Evolutionary conservation across 2,329 filamentous ascomycete species (phyloP).

Genomic region (Colletotrichum coccodes): DNA sequence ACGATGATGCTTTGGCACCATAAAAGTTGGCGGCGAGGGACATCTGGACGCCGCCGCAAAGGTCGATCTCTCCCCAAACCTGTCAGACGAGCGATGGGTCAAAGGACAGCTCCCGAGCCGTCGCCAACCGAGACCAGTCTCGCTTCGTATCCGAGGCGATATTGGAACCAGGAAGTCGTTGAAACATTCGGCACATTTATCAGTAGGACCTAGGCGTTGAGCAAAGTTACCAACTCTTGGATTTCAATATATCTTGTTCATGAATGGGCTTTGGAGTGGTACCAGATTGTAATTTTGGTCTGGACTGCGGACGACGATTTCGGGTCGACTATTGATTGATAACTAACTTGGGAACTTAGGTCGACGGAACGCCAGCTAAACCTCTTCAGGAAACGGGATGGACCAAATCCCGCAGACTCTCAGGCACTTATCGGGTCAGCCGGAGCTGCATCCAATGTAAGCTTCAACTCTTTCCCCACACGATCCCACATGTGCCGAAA

Average conservation of each 20-base stretch:
- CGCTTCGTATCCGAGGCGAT: slow-evolving; percentile 70
- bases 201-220: too few species aligned
- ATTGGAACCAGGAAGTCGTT: slow-evolving; percentile 76
- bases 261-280: too few species aligned
- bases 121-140: slow-evolving; percentile 73
- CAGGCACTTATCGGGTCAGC: background rate
- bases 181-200: too few species aligned
- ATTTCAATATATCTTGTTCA: too few species aligned
- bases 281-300: background rate
- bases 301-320: background rate
- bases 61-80: slow-evolving; percentile 15
- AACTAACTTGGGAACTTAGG: background rate
- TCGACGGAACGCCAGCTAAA: background rate
- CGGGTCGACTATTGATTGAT: too few species aligned
- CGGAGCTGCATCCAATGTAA: background rate
- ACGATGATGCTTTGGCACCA: slow-evolving; percentile 21
- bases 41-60: slow-evolving; percentile 6
- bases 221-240: background rate
- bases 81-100: slow-evolving; percentile 64
- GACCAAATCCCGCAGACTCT: slow-evolving; percentile 3
- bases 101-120: slow-evolving; percentile 69
- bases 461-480: slow-evolving; percentile 4
- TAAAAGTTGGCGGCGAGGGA: slow-evolving; percentile 9
- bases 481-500: background rate
- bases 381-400: slow-evolving; percentile 17